Evolutionary conservation across 805 yeast species (phyloP).

Genomic region (Wickerhamiella domercqiae): DNA sequence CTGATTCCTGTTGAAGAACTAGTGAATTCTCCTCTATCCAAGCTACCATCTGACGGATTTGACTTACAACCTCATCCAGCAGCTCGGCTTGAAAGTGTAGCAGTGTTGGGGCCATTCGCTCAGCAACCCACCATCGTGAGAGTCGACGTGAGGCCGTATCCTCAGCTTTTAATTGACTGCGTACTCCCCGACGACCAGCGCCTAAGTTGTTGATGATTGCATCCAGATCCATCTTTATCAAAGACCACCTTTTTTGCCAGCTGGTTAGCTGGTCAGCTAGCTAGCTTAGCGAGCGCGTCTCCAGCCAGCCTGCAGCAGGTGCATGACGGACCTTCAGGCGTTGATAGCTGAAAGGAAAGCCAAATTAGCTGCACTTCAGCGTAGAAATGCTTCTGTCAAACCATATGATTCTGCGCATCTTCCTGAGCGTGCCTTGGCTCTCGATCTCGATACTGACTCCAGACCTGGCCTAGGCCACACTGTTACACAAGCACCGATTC

Average conservation of each 20-base stretch:
- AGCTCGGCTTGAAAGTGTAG: conserved; percentile 53
- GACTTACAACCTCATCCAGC: conserved; percentile 39
- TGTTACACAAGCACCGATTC: too few relatives aligned
- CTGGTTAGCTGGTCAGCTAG: too few relatives aligned
- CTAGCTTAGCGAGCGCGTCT: too few relatives aligned
- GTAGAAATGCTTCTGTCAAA: too few relatives aligned
- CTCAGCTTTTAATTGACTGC: neutral
- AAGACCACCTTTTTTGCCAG: neutral
- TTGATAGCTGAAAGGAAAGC: too few relatives aligned
- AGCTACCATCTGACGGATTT: conserved; percentile 58
- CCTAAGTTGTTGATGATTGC: conserved; percentile 53
- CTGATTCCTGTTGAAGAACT: conserved; percentile 38
- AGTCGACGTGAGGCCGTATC: conserved; percentile 22
- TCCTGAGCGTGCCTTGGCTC: too few relatives aligned
- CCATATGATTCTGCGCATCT: too few relatives aligned
- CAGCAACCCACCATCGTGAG: conserved; percentile 61
- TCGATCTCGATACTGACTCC: too few relatives aligned
- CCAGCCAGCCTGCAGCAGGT: too few relatives aligned
- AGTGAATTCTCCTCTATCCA: conserved; percentile 64
- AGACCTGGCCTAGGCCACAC: too few relatives aligned
- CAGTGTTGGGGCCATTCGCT: conserved; percentile 77
- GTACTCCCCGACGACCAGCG: conserved; percentile 24
- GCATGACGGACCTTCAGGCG: too few relatives aligned
- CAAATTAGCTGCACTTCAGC: too few relatives aligned
- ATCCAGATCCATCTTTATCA: conserved; percentile 23